Percentiles rank a stretch among this genome's conserved stretches.
Conservation (phyloP, 2,329 filamentous ascomycete genomes). For the Pseudogymnoascus sp. region DNA sequence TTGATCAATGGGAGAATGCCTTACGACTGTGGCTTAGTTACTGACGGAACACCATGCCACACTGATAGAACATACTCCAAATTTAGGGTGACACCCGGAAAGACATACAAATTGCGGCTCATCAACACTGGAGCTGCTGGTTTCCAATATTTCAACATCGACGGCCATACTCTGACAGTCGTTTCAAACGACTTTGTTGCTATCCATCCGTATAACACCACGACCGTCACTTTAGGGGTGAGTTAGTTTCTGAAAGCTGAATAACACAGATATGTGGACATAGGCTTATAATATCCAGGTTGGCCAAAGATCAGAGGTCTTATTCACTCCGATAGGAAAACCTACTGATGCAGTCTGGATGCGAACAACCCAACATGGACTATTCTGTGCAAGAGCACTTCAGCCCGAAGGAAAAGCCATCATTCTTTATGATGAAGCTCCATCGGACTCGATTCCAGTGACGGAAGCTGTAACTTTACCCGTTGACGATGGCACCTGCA, state of each 20-base stretch:
- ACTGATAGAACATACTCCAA: neutral
- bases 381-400: neutral
- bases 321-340: constrained; percentile 40
- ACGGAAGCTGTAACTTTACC: constrained; percentile 30
- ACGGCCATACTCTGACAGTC: constrained; percentile 48
- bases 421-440: neutral
- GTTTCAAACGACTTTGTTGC: constrained; percentile 58
- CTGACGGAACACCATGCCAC: neutral
- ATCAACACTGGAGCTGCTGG: constrained; percentile 39
- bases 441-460: neutral
- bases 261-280: constrained; percentile 32
- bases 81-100: constrained; percentile 31
- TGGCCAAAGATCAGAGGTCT: constrained; percentile 38
- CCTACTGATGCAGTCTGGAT: constrained; percentile 48
- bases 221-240: constrained; percentile 21
- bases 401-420: constrained; percentile 3
- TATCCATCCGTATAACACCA: constrained; percentile 38
- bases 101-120: constrained; percentile 39
- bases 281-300: constrained; percentile 53
- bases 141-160: constrained; percentile 38
- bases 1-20: constrained; percentile 29
- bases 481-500: constrained; percentile 37
- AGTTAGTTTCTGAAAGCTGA: neutral
- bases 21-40: constrained; percentile 15
- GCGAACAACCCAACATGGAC: constrained; percentile 36